Base-by-base conservation (phyloP, 164 flowering plant genomes). In the Euptelea pleiosperma region DNA sequence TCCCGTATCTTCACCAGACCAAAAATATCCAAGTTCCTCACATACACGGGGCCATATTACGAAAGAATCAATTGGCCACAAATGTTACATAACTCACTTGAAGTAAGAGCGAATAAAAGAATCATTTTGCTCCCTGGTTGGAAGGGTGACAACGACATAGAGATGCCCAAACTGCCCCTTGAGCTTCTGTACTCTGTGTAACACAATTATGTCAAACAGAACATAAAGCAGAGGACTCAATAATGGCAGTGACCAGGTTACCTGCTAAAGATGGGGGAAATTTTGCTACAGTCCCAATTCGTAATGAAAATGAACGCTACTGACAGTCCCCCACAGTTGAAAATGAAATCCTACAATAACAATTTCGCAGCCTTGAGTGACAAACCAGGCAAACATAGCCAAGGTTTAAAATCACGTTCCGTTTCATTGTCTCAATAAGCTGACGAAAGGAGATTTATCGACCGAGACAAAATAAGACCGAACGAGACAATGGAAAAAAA, bases 281-380 rank as follows among this genome's bases (percentile, higher is more conserved):
- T 26, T 51, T 54, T 63, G 47, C 42, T 46, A 46, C 56, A 43
- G 34, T 79, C 87, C 93, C 93, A 91, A 29, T 68, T 72, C 22
- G 96, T 87, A 15, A 84, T 66, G 61, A 89, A 94, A n/a, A 87
- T 60, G 65, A 94, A 94, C 16, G 97, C 97, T 24, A 88, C 85
- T 2, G 97, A 94, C 16, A 79, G 30, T 30, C 97, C 99, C 2
- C 95, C 96, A 57, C 92, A 88, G 66, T 89, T 94, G 77, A 94
- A 86, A 59, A 94, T 94, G 60, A 90, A 84, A 62, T 94, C 97
- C 99, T 94, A 57, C 68, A 82, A 55, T 55, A 48, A 21, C 31
- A 48, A 34, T 33, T 52, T 44, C 11, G 21, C 42, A 47, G n/a
- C 35, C 51, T 44, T 58, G 26, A 59, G 31, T 36, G 26, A 31